These are phyloP conservation scores for Malbranchea zuffiana DNA, from an alignment of 2,329 filamentous ascomycete genomes.

Conservation along the genomic window DNA sequence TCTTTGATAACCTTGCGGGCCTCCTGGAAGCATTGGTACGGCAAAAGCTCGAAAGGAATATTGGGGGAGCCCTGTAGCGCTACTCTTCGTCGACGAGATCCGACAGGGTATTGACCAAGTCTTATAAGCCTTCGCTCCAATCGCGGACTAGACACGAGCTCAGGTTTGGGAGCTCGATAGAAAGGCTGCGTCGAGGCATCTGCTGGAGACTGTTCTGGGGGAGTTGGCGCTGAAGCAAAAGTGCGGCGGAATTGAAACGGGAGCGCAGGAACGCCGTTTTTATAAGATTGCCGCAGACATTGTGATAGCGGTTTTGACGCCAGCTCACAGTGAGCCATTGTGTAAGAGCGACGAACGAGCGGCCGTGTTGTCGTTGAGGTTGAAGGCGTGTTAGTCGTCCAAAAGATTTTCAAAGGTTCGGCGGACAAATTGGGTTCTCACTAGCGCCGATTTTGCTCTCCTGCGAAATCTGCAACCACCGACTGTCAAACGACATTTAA, in stretches of 20 bases:
- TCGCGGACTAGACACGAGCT: constrained; percentile 52
- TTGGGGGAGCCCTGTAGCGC: constrained; percentile 54
- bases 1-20: constrained; percentile 69
- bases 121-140: constrained; percentile 59
- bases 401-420: constrained; percentile 12
- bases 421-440: constrained; percentile 10
- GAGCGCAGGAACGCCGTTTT: constrained; percentile 23
- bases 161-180: constrained; percentile 46
- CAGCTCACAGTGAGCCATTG: constrained; percentile 35
- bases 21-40: constrained; percentile 97
- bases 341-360: constrained; percentile 14
- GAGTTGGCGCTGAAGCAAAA: constrained; percentile 39
- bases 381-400: constrained; percentile 14
- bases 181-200: constrained; percentile 31
- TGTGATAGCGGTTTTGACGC: constrained; percentile 34
- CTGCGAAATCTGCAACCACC: too few relatives aligned
- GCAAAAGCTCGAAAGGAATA: constrained; percentile 83
- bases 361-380: constrained; percentile 13
- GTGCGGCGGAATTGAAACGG: constrained; percentile 34
- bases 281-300: constrained; percentile 31
- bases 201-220: constrained; percentile 35
- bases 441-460: constrained; percentile 19
- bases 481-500: too few relatives aligned
- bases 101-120: constrained; percentile 60
- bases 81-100: constrained; percentile 71